These are phyloP conservation scores for Saccharomycopsis fibuligera DNA, from an alignment of 805 yeast genomes.

Conservation along the genomic window DNA sequence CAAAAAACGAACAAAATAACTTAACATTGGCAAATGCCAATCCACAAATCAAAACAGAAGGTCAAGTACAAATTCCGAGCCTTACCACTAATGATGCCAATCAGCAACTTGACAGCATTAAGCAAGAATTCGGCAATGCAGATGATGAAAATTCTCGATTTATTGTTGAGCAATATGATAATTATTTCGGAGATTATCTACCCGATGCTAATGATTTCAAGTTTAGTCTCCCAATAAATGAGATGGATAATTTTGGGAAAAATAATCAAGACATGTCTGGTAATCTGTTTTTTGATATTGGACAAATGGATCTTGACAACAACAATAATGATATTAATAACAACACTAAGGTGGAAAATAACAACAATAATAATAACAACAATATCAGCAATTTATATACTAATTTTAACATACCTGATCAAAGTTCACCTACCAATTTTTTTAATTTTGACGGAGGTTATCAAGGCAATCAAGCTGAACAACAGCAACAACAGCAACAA, in stretches of 20 bases:
- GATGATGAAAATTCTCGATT: not conserved
- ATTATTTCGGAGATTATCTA: not conserved
- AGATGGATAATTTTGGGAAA: not conserved
- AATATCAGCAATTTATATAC: not conserved
- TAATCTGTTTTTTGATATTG: slow-evolving; percentile 5
- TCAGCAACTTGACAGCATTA: not conserved
- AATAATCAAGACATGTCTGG: not conserved
- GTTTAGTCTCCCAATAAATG: not conserved
- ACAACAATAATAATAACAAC: not conserved
- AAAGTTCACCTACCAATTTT: not conserved
- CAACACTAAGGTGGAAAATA: not conserved
- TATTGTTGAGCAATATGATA: slow-evolving; percentile 1
- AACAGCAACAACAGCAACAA: too few relatives aligned
- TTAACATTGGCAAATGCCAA: too few relatives aligned
- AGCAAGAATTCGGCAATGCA: not conserved
- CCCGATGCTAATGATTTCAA: slow-evolving; percentile 1
- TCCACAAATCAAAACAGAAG: too few relatives aligned
- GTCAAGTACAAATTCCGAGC: too few relatives aligned
- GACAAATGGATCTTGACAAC: slow-evolving; percentile 5
- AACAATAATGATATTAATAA: not conserved
- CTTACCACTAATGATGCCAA: slow-evolving; percentile 1
- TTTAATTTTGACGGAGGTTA: not conserved
- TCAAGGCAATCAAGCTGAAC: not conserved
- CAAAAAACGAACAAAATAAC: too few relatives aligned
- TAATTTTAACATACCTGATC: not conserved